Evolutionary conservation across 2,329 filamentous ascomycete species (phyloP).

Genomic region (Pseudocercospora pini-densiflorae): DNA sequence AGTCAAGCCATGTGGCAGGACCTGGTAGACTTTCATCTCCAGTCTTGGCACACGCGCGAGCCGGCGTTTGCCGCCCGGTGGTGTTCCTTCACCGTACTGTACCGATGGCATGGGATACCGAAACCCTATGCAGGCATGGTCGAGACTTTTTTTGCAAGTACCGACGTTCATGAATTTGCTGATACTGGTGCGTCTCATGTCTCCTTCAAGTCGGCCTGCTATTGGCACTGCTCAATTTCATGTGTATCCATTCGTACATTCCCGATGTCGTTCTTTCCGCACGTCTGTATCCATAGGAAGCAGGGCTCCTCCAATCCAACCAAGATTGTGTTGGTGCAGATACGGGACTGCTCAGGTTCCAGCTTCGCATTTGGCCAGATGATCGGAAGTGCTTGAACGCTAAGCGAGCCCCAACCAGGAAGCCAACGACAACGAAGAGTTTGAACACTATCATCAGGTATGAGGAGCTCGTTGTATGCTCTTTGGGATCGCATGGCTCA

Average conservation of each 20-base stretch:
- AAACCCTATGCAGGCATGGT: conserved; percentile 1
- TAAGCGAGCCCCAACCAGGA: conserved; percentile 24
- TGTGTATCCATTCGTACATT: conserved; percentile 25
- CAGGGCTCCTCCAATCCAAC: conserved; percentile 15
- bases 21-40: neutral
- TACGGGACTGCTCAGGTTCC: conserved; percentile 4
- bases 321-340: conserved; percentile 10
- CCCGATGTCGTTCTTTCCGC: conserved; percentile 9
- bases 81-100: neutral
- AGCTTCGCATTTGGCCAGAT: conserved; percentile 8
- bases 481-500: conserved; percentile 10
- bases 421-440: conserved; percentile 26
- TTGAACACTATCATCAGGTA: conserved; percentile 27
- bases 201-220: conserved; percentile 11
- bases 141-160: neutral
- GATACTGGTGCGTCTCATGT: neutral
- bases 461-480: conserved; percentile 17
- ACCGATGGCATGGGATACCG: neutral
- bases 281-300: conserved; percentile 2
- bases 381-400: conserved; percentile 24
- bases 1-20: neutral
- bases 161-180: neutral
- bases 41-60: neutral
- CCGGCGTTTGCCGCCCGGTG: neutral
- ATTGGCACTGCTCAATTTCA: conserved; percentile 18